phyloP scores from a whole-genome alignment of 139 green algal genomes.

The Volvox africanus region DNA sequence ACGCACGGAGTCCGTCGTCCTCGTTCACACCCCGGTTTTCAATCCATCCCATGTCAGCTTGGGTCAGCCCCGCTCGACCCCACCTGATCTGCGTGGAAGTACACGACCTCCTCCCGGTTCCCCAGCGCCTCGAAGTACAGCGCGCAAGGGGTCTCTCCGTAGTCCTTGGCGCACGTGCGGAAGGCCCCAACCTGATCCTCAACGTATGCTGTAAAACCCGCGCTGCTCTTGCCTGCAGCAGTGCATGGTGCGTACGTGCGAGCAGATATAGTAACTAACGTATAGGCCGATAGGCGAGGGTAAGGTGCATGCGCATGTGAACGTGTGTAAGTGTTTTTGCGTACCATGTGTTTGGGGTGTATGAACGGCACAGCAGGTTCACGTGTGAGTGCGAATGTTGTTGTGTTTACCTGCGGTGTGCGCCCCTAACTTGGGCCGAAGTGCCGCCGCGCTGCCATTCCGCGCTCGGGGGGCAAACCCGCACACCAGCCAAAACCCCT shows the following conservation, averaged over 20 bases:
- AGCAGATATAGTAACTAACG: neutral
- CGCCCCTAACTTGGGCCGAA: too few species aligned
- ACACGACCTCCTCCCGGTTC: constrained; percentile 56
- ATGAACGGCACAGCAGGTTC: too few species aligned
- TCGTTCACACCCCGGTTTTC: neutral
- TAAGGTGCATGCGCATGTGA: neutral
- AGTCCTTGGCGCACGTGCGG: constrained; percentile 6
- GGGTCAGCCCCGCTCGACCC: neutral
- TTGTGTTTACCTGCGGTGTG: too few species aligned
- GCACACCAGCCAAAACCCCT: neutral
- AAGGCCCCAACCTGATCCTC: constrained; percentile 53
- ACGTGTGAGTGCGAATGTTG: neutral
- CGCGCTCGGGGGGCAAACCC: too few species aligned
- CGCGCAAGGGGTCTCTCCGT: constrained; percentile 40
- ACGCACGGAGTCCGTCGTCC: neutral
- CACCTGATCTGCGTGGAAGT: constrained; percentile 68
- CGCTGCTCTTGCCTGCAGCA: constrained; percentile 11
- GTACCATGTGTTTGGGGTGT: neutral
- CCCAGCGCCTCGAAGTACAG: constrained; percentile 64
- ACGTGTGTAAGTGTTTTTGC: neutral
- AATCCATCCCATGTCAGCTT: too few species aligned
- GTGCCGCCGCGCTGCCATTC: neutral
- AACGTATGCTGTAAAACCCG: constrained; percentile 62
- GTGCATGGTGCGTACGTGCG: neutral
- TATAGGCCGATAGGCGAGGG: neutral